Evolutionary conservation across 192 early-diverging fungal genomes (phyloP).

Genomic region (Linnemannia exigua): DNA sequence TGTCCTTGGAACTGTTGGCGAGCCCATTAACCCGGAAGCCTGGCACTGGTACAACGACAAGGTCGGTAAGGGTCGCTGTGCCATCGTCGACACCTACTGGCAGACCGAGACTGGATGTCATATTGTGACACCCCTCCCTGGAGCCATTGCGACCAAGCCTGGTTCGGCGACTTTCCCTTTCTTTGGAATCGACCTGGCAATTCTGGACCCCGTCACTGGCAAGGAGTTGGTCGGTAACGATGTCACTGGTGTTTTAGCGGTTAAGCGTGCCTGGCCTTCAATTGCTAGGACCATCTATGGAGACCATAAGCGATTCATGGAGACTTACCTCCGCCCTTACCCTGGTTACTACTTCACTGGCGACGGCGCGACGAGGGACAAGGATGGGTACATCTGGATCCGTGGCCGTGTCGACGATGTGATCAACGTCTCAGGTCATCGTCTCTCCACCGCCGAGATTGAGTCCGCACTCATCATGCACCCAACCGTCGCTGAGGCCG

Average conservation of each 20-base stretch:
- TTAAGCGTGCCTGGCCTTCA: conserved; percentile 90
- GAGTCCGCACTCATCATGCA: conserved; percentile 91
- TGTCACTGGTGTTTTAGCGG: conserved; percentile 92
- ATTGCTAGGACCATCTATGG: conserved; percentile 93
- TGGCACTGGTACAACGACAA: conserved; percentile 97
- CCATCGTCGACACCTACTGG: conserved; percentile 97
- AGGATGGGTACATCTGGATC: conserved; percentile 97
- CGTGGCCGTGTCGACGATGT: conserved; percentile 90
- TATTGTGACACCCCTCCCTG: conserved; percentile 91
- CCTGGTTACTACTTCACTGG: conserved; percentile 96
- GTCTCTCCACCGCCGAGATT: conserved; percentile 94
- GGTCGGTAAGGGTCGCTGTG: conserved; percentile 89
- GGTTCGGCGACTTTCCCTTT: conserved; percentile 96
- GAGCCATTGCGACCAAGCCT: conserved; percentile 89
- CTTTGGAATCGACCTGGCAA: conserved; percentile 92
- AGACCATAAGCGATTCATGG: conserved; percentile 91
- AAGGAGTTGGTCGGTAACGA: conserved; percentile 85
- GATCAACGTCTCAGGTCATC: conserved; percentile 97
- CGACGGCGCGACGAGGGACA: conserved; percentile 91
- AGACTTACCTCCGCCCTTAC: conserved; percentile 94
- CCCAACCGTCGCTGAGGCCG: conserved; percentile 86
- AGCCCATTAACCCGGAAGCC: conserved; percentile 98
- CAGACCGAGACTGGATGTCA: conserved; percentile 94
- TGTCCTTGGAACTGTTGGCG: conserved; percentile 94
- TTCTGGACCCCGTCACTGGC: conserved; percentile 90